Evolutionary conservation across 768 basidiomycete species (phyloP).

Genomic region (Pulveroboletus sp.): DNA sequence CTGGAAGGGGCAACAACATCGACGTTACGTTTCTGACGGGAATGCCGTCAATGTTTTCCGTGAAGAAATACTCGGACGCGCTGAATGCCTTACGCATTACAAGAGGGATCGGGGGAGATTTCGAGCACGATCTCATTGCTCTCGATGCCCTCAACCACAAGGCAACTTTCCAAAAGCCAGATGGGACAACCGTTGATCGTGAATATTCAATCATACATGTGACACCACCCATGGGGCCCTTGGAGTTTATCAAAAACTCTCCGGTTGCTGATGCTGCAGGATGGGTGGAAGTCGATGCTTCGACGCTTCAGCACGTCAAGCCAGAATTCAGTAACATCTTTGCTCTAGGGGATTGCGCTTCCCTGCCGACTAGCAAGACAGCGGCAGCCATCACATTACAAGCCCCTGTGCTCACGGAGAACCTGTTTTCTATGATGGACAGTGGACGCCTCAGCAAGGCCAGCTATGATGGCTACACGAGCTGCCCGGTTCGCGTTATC

Average conservation of each 20-base stretch:
- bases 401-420: slow-evolving; percentile 88
- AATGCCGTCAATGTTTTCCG: slow-evolving; percentile 94
- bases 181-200: slow-evolving; percentile 64
- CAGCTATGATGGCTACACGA: slow-evolving; percentile 85
- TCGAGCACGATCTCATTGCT: slow-evolving; percentile 79
- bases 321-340: slow-evolving; percentile 81
- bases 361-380: slow-evolving; percentile 93
- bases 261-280: slow-evolving; percentile 79
- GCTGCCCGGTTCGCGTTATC: slow-evolving; percentile 68
- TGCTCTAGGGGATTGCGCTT: slow-evolving; percentile 89
- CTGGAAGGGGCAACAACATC: slow-evolving; percentile 55
- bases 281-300: slow-evolving; percentile 85
- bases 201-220: slow-evolving; percentile 86
- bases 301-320: slow-evolving; percentile 81
- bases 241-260: slow-evolving; percentile 74
- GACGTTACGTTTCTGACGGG: slow-evolving; percentile 82
- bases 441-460: slow-evolving; percentile 69
- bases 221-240: slow-evolving; percentile 89
- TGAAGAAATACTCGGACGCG: slow-evolving; percentile 93
- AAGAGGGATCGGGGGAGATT: slow-evolving; percentile 78
- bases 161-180: slow-evolving; percentile 82
- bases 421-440: slow-evolving; percentile 73
- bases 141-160: slow-evolving; percentile 68
- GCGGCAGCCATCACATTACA: slow-evolving; percentile 92
- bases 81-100: slow-evolving; percentile 72